Base-by-base conservation (phyloP, 352 stramenopile genomes). In the Pythium sp. region DNA sequence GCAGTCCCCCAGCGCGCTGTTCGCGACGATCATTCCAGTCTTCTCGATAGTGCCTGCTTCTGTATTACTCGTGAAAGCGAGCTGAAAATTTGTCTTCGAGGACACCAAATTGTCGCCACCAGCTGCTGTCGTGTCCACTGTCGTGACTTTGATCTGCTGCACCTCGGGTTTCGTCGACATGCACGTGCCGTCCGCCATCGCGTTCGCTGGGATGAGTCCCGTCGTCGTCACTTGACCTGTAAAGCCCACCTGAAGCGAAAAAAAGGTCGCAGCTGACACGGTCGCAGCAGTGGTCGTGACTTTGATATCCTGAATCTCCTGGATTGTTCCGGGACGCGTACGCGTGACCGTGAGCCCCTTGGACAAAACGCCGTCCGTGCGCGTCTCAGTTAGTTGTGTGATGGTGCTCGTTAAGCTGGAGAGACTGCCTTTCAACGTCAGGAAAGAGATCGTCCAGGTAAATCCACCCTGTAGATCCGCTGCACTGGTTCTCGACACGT, bases 361-460 rank as follows among this genome's bases (percentile, higher is more conserved):
- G 6, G 87, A 91, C 9, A 80, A 67, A 0, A 75, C 70, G 7
- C 49, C 47, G 58, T 90, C 78, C 1, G 71, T 84, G 3, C 86
- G 76, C 5, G 83, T 85, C 62, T 95, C 89, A 0, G 51, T 75
- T 2, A 95, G 67, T 6, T 70, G 68, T 0, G 74, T 72, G 1
- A 76, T 32, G 14, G 75, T 71, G 11, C 24, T 75, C 15, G 58
- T 69, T 20, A 97, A 69, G 8, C 77, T 54, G 2, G 32, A 7
- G 2, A 93, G 36, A 1, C 72, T 65, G 2, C 88, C 89, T 64
- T 84, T 81, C n/a, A 77, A 56, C 15, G 85, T 94, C 49, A 97
- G 72, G 65, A 98, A 98, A 28, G 90, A 97, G 15, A 99, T 81
- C n/a, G 87, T 97, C 95, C 95, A 99, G 58, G 86, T 98, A 75